Conservation (phyloP, 1,284 basidiomycete genomes). For the Coniophora puteana region DNA sequence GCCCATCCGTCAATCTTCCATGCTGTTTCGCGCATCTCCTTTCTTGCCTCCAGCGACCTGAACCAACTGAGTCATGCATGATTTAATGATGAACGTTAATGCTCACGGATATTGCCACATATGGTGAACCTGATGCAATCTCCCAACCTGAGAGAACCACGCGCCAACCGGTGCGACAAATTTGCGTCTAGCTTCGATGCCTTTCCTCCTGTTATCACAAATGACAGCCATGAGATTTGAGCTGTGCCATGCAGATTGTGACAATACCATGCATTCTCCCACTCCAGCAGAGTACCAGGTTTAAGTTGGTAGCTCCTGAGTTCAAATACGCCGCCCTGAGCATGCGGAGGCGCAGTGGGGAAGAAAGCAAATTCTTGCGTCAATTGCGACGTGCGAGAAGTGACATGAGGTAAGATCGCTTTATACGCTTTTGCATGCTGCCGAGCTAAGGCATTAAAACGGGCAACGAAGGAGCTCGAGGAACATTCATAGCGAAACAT, state of each 20-base stretch:
- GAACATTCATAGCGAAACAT: slow-evolving; percentile 15
- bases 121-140: slow-evolving; percentile 88
- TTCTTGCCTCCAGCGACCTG: slow-evolving; percentile 77
- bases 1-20: slow-evolving; percentile 95
- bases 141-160: slow-evolving; percentile 92
- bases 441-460: slow-evolving; percentile 4
- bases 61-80: slow-evolving; percentile 4
- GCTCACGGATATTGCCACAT: slow-evolving; percentile 92
- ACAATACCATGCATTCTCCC: slow-evolving; percentile 85
- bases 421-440: slow-evolving; percentile 63
- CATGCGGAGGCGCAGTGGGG: slow-evolving; percentile 82
- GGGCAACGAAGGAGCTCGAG: too few species aligned
- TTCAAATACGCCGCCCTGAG: slow-evolving; percentile 89
- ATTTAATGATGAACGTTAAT: slow-evolving; percentile 6
- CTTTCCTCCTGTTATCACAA: slow-evolving; percentile 60
- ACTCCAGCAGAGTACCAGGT: slow-evolving; percentile 86
- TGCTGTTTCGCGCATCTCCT: slow-evolving; percentile 80
- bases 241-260: neutral
- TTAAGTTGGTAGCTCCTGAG: slow-evolving; percentile 81
- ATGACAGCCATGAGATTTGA: slow-evolving; percentile 7
- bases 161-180: slow-evolving; percentile 87
- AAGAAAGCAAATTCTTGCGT: slow-evolving; percentile 94
- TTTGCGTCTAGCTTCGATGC: slow-evolving; percentile 83
- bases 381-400: slow-evolving; percentile 71
- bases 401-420: slow-evolving; percentile 71